Evolutionary conservation across 2,329 filamentous ascomycete genomes (phyloP).

Genomic region (Thelonectria discophora): DNA sequence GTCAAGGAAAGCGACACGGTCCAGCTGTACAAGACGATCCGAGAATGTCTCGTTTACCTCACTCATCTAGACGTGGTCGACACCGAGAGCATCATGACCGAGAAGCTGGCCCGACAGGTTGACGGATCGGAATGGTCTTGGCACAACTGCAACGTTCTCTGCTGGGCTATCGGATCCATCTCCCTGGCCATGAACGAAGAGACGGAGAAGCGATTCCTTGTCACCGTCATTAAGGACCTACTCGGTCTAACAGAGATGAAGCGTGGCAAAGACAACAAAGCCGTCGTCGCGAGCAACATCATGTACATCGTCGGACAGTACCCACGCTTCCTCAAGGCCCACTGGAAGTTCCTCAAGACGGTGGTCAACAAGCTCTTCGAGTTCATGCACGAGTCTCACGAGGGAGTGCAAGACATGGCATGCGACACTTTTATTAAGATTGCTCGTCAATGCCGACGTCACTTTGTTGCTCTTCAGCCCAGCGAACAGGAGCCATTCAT

Average conservation of each 20-base stretch:
- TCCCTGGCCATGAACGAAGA: conserved; percentile 99
- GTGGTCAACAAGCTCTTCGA: conserved; percentile 99
- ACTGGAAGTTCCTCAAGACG: conserved; percentile 99
- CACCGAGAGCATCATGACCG: conserved; percentile 99
- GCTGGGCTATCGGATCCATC: conserved; percentile 99
- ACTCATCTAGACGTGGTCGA: conserved; percentile 98
- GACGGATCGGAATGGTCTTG: conserved; percentile 98
- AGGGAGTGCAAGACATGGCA: conserved; percentile 99
- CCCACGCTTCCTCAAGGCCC: conserved; percentile 95
- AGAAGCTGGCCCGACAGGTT: conserved; percentile 94
- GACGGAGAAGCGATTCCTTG: conserved; percentile 97
- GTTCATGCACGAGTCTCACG: conserved; percentile 99
- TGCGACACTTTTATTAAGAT: conserved; percentile 99
- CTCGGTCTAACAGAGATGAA: conserved; percentile 99
- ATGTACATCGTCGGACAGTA: conserved; percentile 99
- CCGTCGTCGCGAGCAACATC: conserved; percentile 98
- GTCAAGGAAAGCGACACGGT: conserved; percentile 99
- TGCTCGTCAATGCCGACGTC: conserved; percentile 94
- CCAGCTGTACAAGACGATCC: conserved; percentile 98
- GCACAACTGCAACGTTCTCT: conserved; percentile 99
- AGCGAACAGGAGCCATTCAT: conserved; percentile 97
- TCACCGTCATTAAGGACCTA: conserved; percentile 98
- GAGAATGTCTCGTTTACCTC: conserved; percentile 95
- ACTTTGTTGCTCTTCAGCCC: conserved; percentile 95
- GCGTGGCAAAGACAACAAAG: conserved; percentile 99